phyloP scores from a whole-genome alignment of 2,329 filamentous ascomycete species.

The Colletotrichum liriopes region DNA sequence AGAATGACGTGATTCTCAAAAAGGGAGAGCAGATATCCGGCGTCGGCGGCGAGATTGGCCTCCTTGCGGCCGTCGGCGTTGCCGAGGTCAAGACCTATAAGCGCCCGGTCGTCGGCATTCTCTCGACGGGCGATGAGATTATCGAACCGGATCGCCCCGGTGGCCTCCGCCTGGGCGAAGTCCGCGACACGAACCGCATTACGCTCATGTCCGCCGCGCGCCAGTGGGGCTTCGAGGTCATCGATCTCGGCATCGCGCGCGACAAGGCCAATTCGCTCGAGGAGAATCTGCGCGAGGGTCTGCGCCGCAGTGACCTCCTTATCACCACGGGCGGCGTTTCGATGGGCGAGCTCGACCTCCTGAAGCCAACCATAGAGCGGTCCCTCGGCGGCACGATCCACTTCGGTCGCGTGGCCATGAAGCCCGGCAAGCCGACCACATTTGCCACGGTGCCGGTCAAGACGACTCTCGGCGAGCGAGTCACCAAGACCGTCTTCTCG shows the following conservation, averaged over 20 bases:
- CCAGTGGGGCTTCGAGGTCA: slow-evolving; percentile 81
- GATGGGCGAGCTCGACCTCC: slow-evolving; percentile 97
- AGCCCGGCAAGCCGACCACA: slow-evolving; percentile 97
- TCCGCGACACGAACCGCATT: slow-evolving; percentile 93
- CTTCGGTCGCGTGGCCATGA: slow-evolving; percentile 97
- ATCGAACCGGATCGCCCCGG: slow-evolving; percentile 79
- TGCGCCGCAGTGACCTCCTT: slow-evolving; percentile 84
- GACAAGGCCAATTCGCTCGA: slow-evolving; percentile 84
- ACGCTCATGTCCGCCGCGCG: slow-evolving; percentile 85
- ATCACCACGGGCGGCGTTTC: slow-evolving; percentile 95
- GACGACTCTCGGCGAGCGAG: slow-evolving; percentile 70
- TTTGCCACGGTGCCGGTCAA: slow-evolving; percentile 89
- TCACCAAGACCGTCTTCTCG: slow-evolving; percentile 84
- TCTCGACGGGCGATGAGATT: slow-evolving; percentile 97
- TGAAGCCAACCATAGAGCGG: slow-evolving; percentile 96
- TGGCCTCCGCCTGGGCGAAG: slow-evolving; percentile 82
- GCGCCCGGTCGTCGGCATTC: slow-evolving; percentile 84
- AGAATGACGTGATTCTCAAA: slow-evolving; percentile 78
- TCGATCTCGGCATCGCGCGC: slow-evolving; percentile 89
- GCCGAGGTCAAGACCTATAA: slow-evolving; percentile 80
- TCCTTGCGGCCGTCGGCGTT: slow-evolving; percentile 88
- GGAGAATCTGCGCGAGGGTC: slow-evolving; percentile 79
- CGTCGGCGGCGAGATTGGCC: slow-evolving; percentile 90
- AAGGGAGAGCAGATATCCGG: slow-evolving; percentile 88
- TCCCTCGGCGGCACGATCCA: slow-evolving; percentile 92